Base-by-base conservation (phyloP, 129 eudicot species). In the Glebionis coronaria region DNA sequence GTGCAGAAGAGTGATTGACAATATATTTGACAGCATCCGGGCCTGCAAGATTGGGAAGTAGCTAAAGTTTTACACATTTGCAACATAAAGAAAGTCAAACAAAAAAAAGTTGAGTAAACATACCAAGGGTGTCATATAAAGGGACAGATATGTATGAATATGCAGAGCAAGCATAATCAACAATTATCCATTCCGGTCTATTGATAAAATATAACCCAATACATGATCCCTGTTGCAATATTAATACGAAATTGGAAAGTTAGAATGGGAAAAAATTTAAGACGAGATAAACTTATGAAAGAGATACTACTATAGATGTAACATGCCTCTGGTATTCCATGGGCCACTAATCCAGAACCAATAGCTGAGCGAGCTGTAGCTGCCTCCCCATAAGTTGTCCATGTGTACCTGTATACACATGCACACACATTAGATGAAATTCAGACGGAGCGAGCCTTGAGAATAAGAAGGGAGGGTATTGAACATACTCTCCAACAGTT, bases 331-430 rank as follows among this genome's bases (percentile, higher is more conserved):
- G 86, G 71, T 68, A 92, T 78, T 60, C 90, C 91, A 63, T 73
- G 86, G 59, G 74, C 67, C 57, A 82, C 76, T 70, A 92, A 85
- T 59, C 85, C 95, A 25, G 96, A 92, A 61, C 98, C 98, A 65
- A 88, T 78, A 65, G 90, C 94, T 67, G 85, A 65, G 20, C 96
- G 82, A 61, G 95, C 94, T 5, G 66, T 65, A 14, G 82, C 87
- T 69, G 79, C 91, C 85, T 92, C 98, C 55, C 89, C 95, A 70
- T 88, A 92, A 19, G 98, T 92, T 72, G 81, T 88, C 98, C 98
- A 92, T 68, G 51, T 82, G 78, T 92, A 92, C 62, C 96, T 92
- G 73, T 73, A 56, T 70, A 21, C 14, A 52, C 12, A 58, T 16
- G 14, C 20, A 52, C 2, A 64, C 8, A 20, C 6, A 20, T 55